Conservation (phyloP, 257 asterid species). For the Rhazya stricta region DNA sequence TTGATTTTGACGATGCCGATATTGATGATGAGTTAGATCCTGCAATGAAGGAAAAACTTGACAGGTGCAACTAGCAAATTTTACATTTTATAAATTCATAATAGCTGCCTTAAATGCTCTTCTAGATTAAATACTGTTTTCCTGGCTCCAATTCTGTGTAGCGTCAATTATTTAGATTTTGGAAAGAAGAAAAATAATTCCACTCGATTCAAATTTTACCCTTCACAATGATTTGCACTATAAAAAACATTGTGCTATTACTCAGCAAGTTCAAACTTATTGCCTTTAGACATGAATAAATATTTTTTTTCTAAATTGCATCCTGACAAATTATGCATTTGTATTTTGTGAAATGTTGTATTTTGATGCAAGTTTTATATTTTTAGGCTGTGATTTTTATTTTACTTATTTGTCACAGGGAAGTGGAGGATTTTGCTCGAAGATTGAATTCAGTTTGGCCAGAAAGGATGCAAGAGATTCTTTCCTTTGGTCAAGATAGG, state of each 20-base stretch:
- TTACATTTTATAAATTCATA: neutral
- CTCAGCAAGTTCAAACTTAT: neutral
- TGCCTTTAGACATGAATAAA: too few relatives aligned
- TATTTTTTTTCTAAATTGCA: neutral
- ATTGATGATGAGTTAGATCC: conserved; percentile 45
- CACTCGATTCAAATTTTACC: neutral
- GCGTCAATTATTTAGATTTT: neutral
- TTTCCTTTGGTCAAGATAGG: conserved; percentile 35
- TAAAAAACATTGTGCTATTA: neutral
- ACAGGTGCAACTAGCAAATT: conserved; percentile 25
- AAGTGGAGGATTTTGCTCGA: conserved; percentile 51
- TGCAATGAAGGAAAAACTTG: conserved; percentile 44
- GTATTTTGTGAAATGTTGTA: neutral
- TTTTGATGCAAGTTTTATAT: neutral
- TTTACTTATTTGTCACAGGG: conserved; percentile 22
- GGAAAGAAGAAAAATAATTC: neutral
- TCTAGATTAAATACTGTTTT: neutral
- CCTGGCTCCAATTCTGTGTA: neutral
- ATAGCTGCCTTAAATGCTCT: neutral
- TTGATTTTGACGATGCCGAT: conserved; percentile 38
- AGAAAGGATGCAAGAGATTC: conserved; percentile 38
- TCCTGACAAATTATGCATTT: neutral
- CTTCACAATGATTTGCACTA: neutral
- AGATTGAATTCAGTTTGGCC: conserved; percentile 49
- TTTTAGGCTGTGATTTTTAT: neutral